Conservation (phyloP, 1,284 basidiomycete genomes). For the Papiliotrema fonsecae region DNA sequence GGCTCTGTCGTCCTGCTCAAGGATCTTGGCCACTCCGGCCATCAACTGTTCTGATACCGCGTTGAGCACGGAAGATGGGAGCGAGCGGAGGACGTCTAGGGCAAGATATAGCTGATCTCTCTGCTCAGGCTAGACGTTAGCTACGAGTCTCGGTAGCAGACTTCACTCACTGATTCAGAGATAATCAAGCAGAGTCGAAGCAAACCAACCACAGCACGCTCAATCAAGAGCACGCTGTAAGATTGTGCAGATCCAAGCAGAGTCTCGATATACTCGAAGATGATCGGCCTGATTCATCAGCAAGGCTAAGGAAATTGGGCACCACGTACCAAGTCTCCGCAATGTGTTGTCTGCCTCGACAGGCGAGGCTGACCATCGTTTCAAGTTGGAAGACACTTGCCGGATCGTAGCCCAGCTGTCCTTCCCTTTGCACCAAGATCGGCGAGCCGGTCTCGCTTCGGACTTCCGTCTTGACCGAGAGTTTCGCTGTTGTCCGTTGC, state of each 20-base stretch:
- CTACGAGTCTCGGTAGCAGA: background rate
- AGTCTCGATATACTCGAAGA: slow-evolving; percentile 84
- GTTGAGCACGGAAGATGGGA: slow-evolving; percentile 71
- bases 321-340: slow-evolving; percentile 75
- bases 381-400: slow-evolving; percentile 90
- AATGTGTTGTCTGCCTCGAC: slow-evolving; percentile 68
- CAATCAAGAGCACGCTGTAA: slow-evolving; percentile 85
- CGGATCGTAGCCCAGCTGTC: slow-evolving; percentile 80
- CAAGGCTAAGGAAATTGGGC: background rate
- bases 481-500: slow-evolving; percentile 31
- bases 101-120: slow-evolving; percentile 92
- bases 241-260: slow-evolving; percentile 70
- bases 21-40: slow-evolving; percentile 71
- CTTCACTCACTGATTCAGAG: slow-evolving; percentile 61
- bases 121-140: slow-evolving; percentile 57
- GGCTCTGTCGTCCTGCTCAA: slow-evolving; percentile 57
- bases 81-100: slow-evolving; percentile 77
- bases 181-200: slow-evolving; percentile 73
- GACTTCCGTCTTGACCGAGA: slow-evolving; percentile 53
- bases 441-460: slow-evolving; percentile 36
- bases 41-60: slow-evolving; percentile 87
- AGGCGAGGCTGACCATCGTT: slow-evolving; percentile 82
- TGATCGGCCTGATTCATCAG: slow-evolving; percentile 65
- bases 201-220: slow-evolving; percentile 90
- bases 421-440: slow-evolving; percentile 26